These are phyloP conservation scores for Solanum virginianum DNA, from an alignment of 257 asterid genomes.

Conservation along the genomic window DNA sequence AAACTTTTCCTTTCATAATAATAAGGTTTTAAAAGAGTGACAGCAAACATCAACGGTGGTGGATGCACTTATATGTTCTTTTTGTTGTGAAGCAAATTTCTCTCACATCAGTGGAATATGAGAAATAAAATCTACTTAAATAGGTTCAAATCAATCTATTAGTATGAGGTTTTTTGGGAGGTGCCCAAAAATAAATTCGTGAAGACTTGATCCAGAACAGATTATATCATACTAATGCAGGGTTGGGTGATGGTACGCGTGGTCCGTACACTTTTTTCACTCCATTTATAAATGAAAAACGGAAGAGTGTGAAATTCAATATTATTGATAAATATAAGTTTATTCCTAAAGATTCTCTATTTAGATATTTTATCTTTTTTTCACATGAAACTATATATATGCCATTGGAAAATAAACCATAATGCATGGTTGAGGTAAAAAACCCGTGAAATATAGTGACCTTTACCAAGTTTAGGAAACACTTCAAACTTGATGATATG, in stretches of 20 bases:
- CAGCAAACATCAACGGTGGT: neutral
- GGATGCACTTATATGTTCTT: neutral
- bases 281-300: neutral
- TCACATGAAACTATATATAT: neutral
- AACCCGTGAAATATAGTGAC: neutral
- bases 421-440: neutral
- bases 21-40: neutral
- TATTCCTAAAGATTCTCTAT: neutral
- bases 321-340: neutral
- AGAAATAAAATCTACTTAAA: too few species aligned
- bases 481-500: neutral
- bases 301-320: neutral
- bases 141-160: too few species aligned
- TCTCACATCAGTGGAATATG: too few species aligned
- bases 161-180: too few species aligned
- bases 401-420: neutral
- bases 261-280: too few species aligned
- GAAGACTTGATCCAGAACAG: too few species aligned
- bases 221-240: too few species aligned
- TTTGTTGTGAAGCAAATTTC: too few species aligned
- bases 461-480: neutral
- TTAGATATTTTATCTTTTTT: neutral
- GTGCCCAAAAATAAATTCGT: too few species aligned
- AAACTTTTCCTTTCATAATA: neutral
- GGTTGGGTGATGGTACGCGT: too few species aligned